Evolutionary conservation across 2,329 filamentous ascomycete genomes (phyloP).

Genomic region (Fusarium newnesense): DNA sequence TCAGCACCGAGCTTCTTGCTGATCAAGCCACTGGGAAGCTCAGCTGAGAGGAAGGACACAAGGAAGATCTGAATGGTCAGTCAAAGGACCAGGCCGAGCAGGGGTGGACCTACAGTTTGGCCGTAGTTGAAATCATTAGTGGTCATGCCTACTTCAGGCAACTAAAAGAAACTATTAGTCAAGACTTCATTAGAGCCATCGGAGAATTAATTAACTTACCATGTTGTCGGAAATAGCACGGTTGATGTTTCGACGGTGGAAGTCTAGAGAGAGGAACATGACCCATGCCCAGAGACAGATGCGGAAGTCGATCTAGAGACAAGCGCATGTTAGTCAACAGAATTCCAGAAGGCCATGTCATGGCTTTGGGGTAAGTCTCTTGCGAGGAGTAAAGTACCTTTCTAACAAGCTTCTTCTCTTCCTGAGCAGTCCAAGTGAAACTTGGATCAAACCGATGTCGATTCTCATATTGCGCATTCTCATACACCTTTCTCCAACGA

Average conservation of each 20-base stretch:
- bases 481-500: slow-evolving; percentile 65
- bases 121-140: slow-evolving; percentile 60
- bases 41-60: slow-evolving; percentile 57
- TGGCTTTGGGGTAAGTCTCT: accelerated
- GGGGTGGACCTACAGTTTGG: slow-evolving; percentile 46
- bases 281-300: slow-evolving; percentile 55
- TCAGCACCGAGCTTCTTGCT: slow-evolving; percentile 63
- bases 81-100: background rate
- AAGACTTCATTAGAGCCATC: accelerated
- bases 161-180: slow-evolving; percentile 24
- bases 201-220: slow-evolving; percentile 30
- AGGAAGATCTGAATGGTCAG: slow-evolving; percentile 53
- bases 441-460: slow-evolving; percentile 66
- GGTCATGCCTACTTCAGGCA: slow-evolving; percentile 53
- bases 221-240: slow-evolving; percentile 54
- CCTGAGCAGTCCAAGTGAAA: slow-evolving; percentile 57
- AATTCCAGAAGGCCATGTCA: accelerated
- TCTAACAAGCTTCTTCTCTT: slow-evolving; percentile 58
- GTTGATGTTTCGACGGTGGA: slow-evolving; percentile 60
- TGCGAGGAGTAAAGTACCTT: slow-evolving; percentile 48
- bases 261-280: slow-evolving; percentile 60
- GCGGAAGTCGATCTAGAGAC: slow-evolving; percentile 57
- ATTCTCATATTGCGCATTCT: slow-evolving; percentile 68
- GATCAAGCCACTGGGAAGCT: slow-evolving; percentile 60
- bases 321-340: slow-evolving; percentile 10